phyloP scores from a whole-genome alignment of 2,329 filamentous ascomycete genomes.

The Aspergillus sp. region DNA sequence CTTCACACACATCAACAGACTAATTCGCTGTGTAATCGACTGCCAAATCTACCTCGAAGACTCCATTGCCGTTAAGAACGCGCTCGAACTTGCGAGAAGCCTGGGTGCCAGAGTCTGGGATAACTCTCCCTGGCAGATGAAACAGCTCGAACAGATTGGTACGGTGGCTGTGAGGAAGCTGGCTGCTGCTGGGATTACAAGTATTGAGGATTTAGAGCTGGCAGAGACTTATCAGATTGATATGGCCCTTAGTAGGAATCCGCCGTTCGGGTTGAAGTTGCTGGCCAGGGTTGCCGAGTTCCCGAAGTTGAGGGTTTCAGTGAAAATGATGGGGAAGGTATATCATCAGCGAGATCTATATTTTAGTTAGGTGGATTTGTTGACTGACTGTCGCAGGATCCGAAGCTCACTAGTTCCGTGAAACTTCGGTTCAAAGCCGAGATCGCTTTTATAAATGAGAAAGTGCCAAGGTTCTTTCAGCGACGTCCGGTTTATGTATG shows the following conservation, averaged over 20 bases:
- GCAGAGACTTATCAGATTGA: conserved; percentile 68
- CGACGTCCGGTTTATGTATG: conserved; percentile 60
- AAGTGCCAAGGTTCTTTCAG: conserved; percentile 53
- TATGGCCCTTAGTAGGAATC: conserved; percentile 65
- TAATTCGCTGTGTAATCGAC: conserved; percentile 68
- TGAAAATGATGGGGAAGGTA: conserved; percentile 45
- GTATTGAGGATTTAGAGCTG: conserved; percentile 59
- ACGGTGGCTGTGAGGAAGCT: conserved; percentile 67
- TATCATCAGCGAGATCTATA: not conserved
- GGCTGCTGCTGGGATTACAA: conserved; percentile 59
- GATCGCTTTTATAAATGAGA: conserved; percentile 64
- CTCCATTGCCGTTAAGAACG: conserved; percentile 57
- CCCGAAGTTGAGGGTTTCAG: conserved; percentile 54
- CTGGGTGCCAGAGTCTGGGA: conserved; percentile 75
- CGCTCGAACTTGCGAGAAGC: conserved; percentile 69
- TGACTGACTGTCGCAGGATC: conserved; percentile 20
- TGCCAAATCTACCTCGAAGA: conserved; percentile 59
- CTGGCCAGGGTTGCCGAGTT: conserved; percentile 60
- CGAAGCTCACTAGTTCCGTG: conserved; percentile 36
- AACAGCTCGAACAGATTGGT: conserved; percentile 74
- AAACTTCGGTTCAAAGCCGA: conserved; percentile 57
- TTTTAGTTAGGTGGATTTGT: not conserved
- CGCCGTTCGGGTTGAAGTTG: conserved; percentile 69
- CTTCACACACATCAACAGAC: conserved; percentile 59
- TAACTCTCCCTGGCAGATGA: conserved; percentile 67